Percentiles rank a stretch among this genome's conserved stretches.
Conservation (phyloP, 2,329 filamentous ascomycete genomes). For the Fusarium xylarioides region DNA sequence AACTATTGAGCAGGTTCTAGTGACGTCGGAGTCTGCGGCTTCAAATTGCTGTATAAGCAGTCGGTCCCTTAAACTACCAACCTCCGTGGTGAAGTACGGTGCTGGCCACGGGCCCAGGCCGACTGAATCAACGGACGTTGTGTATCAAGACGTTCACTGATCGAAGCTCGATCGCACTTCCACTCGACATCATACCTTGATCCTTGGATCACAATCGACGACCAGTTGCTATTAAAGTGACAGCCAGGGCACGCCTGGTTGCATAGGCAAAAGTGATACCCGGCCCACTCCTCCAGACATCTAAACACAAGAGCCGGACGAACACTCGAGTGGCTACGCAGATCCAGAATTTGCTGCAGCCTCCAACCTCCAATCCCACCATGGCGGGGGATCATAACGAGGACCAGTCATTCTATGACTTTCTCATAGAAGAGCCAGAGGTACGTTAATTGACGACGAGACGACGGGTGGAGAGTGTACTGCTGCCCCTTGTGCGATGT, state of each 20-base stretch:
- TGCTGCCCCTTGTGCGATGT: constrained; percentile 17
- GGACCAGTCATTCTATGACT: constrained; percentile 44
- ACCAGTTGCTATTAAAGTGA: constrained; percentile 10
- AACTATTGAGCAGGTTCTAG: constrained; percentile 37
- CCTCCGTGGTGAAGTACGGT: constrained; percentile 29
- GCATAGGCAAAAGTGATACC: constrained; percentile 16
- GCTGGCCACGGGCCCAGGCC: constrained; percentile 36
- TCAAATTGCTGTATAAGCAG: constrained; percentile 40
- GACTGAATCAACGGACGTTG: constrained; percentile 17
- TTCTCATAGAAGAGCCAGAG: constrained; percentile 43
- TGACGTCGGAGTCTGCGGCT: constrained; percentile 38
- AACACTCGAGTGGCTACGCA: constrained; percentile 12
- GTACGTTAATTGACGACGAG: constrained; percentile 28
- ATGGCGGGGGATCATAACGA: constrained; percentile 38
- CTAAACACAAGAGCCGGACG: constrained; percentile 19
- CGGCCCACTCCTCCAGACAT: constrained; percentile 10
- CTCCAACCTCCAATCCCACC: constrained; percentile 21
- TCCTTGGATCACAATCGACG: constrained; percentile 3
- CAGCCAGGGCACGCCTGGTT: constrained; percentile 17
- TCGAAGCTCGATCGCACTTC: constrained; percentile 13
- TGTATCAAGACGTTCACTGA: constrained; percentile 34
- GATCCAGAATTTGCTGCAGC: constrained; percentile 15
- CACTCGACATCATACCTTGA: constrained; percentile 5
- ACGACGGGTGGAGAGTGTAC: not conserved
- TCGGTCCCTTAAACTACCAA: constrained; percentile 31